A percentile compares a stretch with the other conserved stretches of the same genome.
phyloP scores from a whole-genome alignment of 495 filamentous ascomycete species.

The Lepidopterella palustris region DNA sequence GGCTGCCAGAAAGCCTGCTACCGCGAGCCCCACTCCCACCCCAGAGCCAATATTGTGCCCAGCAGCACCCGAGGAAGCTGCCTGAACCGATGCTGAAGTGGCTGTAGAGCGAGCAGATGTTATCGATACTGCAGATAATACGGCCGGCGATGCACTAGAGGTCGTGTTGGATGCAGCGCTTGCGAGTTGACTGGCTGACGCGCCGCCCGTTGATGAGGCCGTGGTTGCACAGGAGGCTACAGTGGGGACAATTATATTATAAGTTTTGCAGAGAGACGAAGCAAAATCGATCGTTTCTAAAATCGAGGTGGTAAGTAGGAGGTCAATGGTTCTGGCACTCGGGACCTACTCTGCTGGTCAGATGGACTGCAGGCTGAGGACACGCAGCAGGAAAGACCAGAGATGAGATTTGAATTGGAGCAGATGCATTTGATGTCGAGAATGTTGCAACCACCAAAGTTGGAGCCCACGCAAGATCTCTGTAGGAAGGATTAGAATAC shows the following conservation, averaged over 20 bases:
- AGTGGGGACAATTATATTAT: conserved; percentile 29
- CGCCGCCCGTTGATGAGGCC: conserved; percentile 4
- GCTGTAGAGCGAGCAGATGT: conserved; percentile 19
- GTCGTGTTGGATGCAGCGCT: conserved; percentile 7
- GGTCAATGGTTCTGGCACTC: neutral
- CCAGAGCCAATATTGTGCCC: conserved; percentile 13
- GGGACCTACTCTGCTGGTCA: conserved; percentile 50
- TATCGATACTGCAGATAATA: conserved; percentile 16
- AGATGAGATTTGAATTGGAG: conserved; percentile 50
- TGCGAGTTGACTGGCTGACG: neutral
- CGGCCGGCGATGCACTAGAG: conserved; percentile 5
- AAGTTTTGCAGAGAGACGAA: conserved; percentile 42
- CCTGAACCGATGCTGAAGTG: conserved; percentile 5
- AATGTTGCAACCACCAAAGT: conserved; percentile 47
- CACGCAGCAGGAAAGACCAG: conserved; percentile 62
- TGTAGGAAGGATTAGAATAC: neutral
- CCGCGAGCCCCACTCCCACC: conserved; percentile 20
- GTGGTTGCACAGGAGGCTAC: conserved; percentile 29
- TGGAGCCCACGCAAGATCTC: conserved; percentile 32
- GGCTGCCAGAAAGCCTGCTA: conserved; percentile 26
- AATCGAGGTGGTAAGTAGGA: neutral
- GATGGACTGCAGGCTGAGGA: conserved; percentile 43
- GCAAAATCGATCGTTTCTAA: conserved; percentile 49
- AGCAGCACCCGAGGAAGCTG: conserved; percentile 11
- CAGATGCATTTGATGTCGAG: conserved; percentile 66